Evolutionary conservation across 139 green algal genomes (phyloP), one percentile per base, ranked within the genome.

Genomic region (Microglena sp.): DNA sequence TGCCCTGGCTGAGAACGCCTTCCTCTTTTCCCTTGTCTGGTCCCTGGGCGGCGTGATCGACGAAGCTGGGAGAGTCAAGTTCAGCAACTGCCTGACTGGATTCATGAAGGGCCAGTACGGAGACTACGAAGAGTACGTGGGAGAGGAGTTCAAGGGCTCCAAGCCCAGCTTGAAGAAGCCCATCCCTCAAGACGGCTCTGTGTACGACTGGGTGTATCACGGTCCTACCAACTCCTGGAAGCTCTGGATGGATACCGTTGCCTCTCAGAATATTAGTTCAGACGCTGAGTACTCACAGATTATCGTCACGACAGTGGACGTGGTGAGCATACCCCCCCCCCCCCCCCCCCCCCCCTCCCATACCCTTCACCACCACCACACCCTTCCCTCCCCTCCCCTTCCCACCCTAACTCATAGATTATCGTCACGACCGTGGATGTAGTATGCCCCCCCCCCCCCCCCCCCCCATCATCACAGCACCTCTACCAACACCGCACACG

Each of bases 241-340:
- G 45, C 53, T 2, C 2, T 88, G 75, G 81, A 77, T 77, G 63
- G 72, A 84, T 5, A 72, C 62, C 8, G 60, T 81, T 6, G 56
- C 76, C 27, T 5, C 32, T 18, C 46, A 73, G 58, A 43, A 46
- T 15, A 69, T 78, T 24, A 61, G 40, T 33, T 36, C 67, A 1
- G 68, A 78, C 29, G 64, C 43, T 2, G 76, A 82, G 44, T 79
- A 75, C 68, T 66, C 57, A 27, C 43, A 68, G 50, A 87, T 90
- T 56, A 85, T 88, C 60, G 78, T 88, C 4, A 80, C 77, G 6
- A 90, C 84, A 0, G 64, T 79, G 45, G 84, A 90, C 63, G 71
- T 68, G 1, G 70, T 71, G n/a, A n/a, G n/a, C n/a, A n/a, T n/a
- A n/a, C n/a, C n/a, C n/a, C n/a, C n/a, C n/a, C n/a, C n/a, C n/a